Percentiles rank a stretch among this genome's conserved stretches.
Evolutionary conservation across 148 eudicot species (phyloP).

Genomic region (Fagopyrum homotropicum): DNA sequence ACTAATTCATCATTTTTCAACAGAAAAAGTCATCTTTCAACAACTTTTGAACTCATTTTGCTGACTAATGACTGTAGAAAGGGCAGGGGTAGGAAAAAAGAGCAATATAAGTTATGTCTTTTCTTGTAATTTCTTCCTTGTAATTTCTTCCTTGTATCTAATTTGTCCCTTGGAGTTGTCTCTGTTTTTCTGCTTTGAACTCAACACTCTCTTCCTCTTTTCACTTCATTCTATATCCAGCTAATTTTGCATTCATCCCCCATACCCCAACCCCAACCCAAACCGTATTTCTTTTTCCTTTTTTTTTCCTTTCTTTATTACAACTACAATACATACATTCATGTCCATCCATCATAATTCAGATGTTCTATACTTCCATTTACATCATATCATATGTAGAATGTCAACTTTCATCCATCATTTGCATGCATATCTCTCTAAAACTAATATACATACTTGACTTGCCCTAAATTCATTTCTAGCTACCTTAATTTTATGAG

Average conservation of each 20-base stretch:
- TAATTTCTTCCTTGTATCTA: not conserved
- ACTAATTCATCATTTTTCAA: not conserved
- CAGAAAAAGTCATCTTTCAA: too few species aligned
- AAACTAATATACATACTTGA: too few species aligned
- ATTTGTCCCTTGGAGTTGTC: conserved; percentile 10
- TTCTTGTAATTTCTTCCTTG: not conserved
- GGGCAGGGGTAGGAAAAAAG: not conserved
- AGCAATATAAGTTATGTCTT: conserved; percentile 1
- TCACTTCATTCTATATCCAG: not conserved
- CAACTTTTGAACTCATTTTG: not conserved
- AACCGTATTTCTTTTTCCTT: not conserved
- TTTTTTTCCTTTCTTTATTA: not conserved
- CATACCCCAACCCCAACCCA: not conserved
- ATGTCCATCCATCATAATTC: not conserved
- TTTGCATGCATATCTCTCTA: not conserved
- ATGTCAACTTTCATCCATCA: not conserved
- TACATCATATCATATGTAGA: not conserved
- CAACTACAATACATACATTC: not conserved
- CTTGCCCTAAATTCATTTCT: not conserved
- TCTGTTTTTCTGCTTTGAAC: conserved; percentile 8
- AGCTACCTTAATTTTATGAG: not conserved
- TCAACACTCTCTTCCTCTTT: not conserved
- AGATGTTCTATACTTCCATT: not conserved
- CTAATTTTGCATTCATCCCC: conserved; percentile 9
- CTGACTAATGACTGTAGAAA: not conserved